Conservation (phyloP, 75 land plant genomes). For the Picea glauca region DNA sequence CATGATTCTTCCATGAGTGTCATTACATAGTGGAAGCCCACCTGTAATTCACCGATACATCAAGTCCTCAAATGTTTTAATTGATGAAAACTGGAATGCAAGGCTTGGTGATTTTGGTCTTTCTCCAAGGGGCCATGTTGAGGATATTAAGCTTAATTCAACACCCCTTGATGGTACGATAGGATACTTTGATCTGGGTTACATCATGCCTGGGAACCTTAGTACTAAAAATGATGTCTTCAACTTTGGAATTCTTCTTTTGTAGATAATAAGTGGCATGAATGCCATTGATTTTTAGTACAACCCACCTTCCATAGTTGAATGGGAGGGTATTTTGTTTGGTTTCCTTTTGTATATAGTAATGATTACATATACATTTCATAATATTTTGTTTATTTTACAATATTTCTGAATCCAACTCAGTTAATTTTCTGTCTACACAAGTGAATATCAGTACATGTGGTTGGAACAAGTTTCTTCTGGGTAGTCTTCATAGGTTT, state of each 20-base stretch:
- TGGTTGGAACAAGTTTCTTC: too few relatives aligned
- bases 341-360: too few relatives aligned
- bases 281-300: slow-evolving; percentile 74
- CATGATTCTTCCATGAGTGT: too few relatives aligned
- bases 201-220: slow-evolving; percentile 72
- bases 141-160: slow-evolving; percentile 26
- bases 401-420: too few relatives aligned
- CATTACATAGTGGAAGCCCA: slow-evolving; percentile 53
- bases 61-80: slow-evolving; percentile 68
- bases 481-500: too few relatives aligned
- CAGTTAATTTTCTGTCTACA: too few relatives aligned
- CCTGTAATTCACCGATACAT: slow-evolving; percentile 83
- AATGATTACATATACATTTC: too few relatives aligned
- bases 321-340: slow-evolving; percentile 41
- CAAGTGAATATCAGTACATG: too few relatives aligned
- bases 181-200: slow-evolving; percentile 78
- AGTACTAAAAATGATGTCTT: slow-evolving; percentile 91
- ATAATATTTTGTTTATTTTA: too few relatives aligned
- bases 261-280: slow-evolving; percentile 88
- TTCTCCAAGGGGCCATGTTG: slow-evolving; percentile 44
- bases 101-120: slow-evolving; percentile 84
- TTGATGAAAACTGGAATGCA: slow-evolving; percentile 71
- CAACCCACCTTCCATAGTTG: slow-evolving; percentile 76
- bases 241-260: slow-evolving; percentile 85
- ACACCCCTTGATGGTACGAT: slow-evolving; percentile 80